Evolutionary conservation across 1,284 basidiomycete species (phyloP).

Genomic region (Bjerkandera adusta): DNA sequence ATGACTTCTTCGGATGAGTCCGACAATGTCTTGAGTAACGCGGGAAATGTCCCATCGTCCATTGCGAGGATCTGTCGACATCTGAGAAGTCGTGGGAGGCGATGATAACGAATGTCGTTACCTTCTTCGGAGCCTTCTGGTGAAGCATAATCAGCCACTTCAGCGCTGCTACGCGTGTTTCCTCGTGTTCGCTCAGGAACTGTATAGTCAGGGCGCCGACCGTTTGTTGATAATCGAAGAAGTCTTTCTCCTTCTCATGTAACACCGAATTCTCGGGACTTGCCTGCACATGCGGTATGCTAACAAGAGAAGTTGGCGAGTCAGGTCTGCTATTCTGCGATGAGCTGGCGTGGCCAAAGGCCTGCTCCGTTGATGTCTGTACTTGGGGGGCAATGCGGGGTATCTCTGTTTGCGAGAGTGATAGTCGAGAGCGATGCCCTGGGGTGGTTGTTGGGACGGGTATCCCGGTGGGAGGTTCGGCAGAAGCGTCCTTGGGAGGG

Average conservation of each 20-base stretch:
- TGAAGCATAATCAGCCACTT: constrained; percentile 99
- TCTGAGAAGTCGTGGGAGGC: constrained; percentile 36
- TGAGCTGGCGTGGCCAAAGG: constrained; percentile 8
- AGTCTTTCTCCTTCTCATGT: constrained; percentile 60
- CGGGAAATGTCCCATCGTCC: constrained; percentile 96
- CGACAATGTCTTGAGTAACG: constrained; percentile 92
- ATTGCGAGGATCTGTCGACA: constrained; percentile 94
- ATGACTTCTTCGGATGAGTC: constrained; percentile 98
- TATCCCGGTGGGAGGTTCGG: constrained; percentile 34
- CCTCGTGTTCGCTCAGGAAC: constrained; percentile 94
- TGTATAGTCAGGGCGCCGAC: constrained; percentile 93
- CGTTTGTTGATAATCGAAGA: constrained; percentile 90
- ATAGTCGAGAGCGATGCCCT: constrained; percentile 30
- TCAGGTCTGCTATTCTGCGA: constrained; percentile 27
- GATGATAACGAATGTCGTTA: constrained; percentile 11
- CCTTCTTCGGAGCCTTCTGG: constrained; percentile 95
- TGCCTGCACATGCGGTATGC: constrained; percentile 32
- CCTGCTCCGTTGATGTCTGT: constrained; percentile 9
- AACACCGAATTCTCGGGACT: constrained; percentile 31
- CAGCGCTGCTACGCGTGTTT: constrained; percentile 92
- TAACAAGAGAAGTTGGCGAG: constrained; percentile 34
- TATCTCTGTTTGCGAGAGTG: constrained; percentile 16
- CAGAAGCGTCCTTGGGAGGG: constrained; percentile 15
- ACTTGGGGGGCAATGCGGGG: constrained; percentile 10
- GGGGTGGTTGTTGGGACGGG: constrained; percentile 18